Evolutionary conservation across 2,329 filamentous ascomycete species (phyloP).

Genomic region (Aspergillus tanneri): DNA sequence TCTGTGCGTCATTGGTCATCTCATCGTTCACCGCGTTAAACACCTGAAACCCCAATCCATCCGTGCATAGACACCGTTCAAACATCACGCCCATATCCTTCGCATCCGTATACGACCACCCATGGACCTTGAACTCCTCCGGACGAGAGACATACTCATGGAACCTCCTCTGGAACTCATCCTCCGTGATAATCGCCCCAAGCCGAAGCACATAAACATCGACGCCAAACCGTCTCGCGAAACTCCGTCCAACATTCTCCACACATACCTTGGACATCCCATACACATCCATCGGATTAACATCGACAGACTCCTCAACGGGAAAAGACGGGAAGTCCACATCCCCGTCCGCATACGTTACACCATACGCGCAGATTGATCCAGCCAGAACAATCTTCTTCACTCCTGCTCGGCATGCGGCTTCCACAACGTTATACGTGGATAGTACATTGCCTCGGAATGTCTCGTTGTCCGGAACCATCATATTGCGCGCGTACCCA

Average conservation of each 20-base stretch:
- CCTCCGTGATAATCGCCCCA: conserved; percentile 61
- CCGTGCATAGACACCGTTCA: conserved; percentile 53
- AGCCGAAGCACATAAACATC: conserved; percentile 64
- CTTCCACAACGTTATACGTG: conserved; percentile 64
- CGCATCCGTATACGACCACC: conserved; percentile 64
- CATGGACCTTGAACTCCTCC: conserved; percentile 55
- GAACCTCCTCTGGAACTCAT: conserved; percentile 58
- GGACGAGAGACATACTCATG: conserved; percentile 53
- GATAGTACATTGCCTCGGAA: conserved; percentile 57
- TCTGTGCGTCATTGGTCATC: conserved; percentile 55
- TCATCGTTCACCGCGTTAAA: conserved; percentile 65
- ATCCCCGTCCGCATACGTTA: conserved; percentile 61
- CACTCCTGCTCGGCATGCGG: conserved; percentile 61
- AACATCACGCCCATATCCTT: conserved; percentile 63
- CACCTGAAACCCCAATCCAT: conserved; percentile 59
- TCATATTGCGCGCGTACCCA: conserved; percentile 59
- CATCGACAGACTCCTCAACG: conserved; percentile 58
- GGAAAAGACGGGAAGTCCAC: conserved; percentile 59
- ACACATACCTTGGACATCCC: conserved; percentile 60
- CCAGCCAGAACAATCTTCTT: conserved; percentile 62
- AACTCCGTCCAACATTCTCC: conserved; percentile 58
- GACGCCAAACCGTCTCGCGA: conserved; percentile 53
- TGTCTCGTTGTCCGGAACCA: conserved; percentile 61
- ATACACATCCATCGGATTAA: conserved; percentile 62
- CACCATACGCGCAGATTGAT: conserved; percentile 61